These are phyloP conservation scores for Hansenula sp. DNA, from an alignment of 1,139 yeast genomes.

Conservation along the genomic window DNA sequence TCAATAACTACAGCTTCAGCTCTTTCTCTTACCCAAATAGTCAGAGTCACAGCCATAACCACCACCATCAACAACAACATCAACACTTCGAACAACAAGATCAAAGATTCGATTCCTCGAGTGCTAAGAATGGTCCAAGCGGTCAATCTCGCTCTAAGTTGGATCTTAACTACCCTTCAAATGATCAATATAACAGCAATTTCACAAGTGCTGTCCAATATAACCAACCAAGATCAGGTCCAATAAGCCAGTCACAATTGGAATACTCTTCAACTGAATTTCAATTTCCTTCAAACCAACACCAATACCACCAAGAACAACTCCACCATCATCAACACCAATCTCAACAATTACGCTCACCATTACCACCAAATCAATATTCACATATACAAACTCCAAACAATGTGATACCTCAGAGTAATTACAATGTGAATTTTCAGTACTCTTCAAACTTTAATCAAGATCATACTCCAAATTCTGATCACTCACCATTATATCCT, in stretches of 20 bases:
- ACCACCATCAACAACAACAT: neutral
- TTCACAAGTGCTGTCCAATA: neutral
- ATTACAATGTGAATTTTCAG: neutral
- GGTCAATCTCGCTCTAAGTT: neutral
- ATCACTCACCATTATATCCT: neutral
- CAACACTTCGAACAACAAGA: neutral
- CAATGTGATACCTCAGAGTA: neutral
- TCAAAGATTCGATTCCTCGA: too few species aligned
- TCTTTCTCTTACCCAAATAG: neutral
- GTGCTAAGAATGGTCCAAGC: too few species aligned
- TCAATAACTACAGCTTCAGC: neutral
- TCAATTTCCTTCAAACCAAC: neutral
- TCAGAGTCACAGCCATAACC: neutral
- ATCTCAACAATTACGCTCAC: neutral
- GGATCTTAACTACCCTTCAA: neutral
- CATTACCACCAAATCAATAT: neutral
- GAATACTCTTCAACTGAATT: neutral
- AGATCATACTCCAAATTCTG: neutral
- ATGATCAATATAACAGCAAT: neutral
- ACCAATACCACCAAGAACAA: neutral
- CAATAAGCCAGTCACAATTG: neutral
- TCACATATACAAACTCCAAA: neutral
- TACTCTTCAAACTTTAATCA: neutral
- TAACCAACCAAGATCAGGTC: constrained; percentile 2
- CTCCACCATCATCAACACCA: neutral